Conservation (phyloP, 2,329 filamentous ascomycete species). For the Hymenoscyphus linearis region DNA sequence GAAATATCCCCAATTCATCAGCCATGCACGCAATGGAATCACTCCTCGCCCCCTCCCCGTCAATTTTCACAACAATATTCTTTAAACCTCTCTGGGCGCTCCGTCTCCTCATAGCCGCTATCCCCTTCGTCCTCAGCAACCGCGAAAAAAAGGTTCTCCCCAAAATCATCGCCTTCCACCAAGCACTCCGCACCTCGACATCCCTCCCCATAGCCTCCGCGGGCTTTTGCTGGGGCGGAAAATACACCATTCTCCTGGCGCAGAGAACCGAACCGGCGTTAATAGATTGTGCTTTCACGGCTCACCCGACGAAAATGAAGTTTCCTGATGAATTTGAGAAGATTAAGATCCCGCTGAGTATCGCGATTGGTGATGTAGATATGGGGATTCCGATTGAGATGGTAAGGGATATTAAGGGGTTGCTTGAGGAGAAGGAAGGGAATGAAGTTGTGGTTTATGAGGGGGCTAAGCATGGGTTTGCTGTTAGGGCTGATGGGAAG, state of each 20-base stretch:
- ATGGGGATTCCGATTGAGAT: slow-evolving; percentile 30
- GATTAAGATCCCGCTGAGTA: slow-evolving; percentile 38
- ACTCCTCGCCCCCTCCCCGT: slow-evolving; percentile 5
- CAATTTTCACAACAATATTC: slow-evolving; percentile 18
- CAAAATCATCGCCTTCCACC: slow-evolving; percentile 36
- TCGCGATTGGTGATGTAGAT: slow-evolving; percentile 43
- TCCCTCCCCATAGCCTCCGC: slow-evolving; percentile 45
- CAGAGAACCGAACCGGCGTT: slow-evolving; percentile 33
- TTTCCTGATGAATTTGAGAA: slow-evolving; percentile 41
- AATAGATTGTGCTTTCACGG: slow-evolving; percentile 45
- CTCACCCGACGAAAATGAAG: slow-evolving; percentile 44
- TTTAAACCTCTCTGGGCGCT: slow-evolving; percentile 37
- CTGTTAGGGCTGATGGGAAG: slow-evolving; percentile 32
- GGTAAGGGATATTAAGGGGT: slow-evolving; percentile 15
- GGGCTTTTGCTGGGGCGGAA: slow-evolving; percentile 61
- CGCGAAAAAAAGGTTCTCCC: slow-evolving; percentile 29
- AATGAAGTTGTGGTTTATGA: slow-evolving; percentile 33
- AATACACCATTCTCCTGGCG: slow-evolving; percentile 45
- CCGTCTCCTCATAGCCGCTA: slow-evolving; percentile 35
- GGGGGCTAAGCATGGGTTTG: slow-evolving; percentile 40
- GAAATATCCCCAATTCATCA: slow-evolving; percentile 14
- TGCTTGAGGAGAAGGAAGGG: slow-evolving; percentile 24
- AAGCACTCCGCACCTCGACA: slow-evolving; percentile 31
- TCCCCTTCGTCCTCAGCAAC: slow-evolving; percentile 28
- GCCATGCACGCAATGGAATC: slow-evolving; percentile 14